Conservation (phyloP, 2,329 filamentous ascomycete genomes). For the Chaetomium strumarium region DNA sequence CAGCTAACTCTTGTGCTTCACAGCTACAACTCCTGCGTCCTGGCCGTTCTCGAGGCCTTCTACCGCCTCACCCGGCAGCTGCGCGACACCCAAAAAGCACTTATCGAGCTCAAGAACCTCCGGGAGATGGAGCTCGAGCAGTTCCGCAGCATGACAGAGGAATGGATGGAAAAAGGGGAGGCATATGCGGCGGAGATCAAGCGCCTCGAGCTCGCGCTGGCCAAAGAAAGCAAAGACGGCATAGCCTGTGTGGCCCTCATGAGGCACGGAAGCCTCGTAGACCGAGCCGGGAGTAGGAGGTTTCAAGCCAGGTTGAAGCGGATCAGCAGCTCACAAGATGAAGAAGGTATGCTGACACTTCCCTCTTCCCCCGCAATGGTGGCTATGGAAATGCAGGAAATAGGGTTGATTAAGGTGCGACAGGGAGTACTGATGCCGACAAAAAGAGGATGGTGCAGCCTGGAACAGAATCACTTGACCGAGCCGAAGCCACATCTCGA, state of each 20-base stretch:
- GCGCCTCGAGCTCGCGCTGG: conserved; percentile 34
- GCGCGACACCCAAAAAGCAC: conserved; percentile 16
- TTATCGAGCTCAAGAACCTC: conserved; percentile 27
- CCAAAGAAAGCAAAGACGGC: conserved; percentile 33
- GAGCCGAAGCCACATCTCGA: background rate
- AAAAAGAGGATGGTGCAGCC: background rate
- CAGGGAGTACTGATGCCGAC: background rate
- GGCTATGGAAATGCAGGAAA: background rate
- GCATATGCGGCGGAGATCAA: conserved; percentile 37
- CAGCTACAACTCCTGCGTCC: conserved; percentile 39
- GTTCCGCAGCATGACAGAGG: conserved; percentile 33
- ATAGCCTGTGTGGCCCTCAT: conserved; percentile 41
- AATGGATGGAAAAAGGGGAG: conserved; percentile 35
- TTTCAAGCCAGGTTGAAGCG: conserved; percentile 30
- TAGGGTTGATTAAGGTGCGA: background rate
- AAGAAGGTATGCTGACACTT: conserved; percentile 4
- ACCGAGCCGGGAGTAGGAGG: conserved; percentile 31
- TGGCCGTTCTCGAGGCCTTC: conserved; percentile 35
- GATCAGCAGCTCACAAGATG: conserved; percentile 20
- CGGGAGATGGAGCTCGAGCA: conserved; percentile 31
- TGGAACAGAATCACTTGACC: background rate
- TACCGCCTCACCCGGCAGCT: conserved; percentile 25
- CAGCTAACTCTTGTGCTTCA: background rate
- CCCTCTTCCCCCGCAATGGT: background rate
- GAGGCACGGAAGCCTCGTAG: conserved; percentile 37